A percentile compares a stretch with the other conserved stretches of the same genome.
These are phyloP conservation scores for Heracleum sosnowskyi DNA, from an alignment of 129 eudicot species.

Conservation along the genomic window DNA sequence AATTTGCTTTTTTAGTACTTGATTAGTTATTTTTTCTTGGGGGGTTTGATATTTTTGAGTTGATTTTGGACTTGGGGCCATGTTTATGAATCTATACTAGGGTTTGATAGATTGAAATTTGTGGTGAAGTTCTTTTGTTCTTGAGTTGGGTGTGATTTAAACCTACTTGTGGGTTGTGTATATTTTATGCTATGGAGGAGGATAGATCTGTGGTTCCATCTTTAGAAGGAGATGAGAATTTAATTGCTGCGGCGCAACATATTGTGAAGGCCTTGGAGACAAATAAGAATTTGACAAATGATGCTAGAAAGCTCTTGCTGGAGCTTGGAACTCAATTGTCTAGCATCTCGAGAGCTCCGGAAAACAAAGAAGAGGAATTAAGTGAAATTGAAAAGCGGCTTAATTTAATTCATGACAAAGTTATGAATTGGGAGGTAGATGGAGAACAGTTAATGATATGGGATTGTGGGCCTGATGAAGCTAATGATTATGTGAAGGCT, in stretches of 20 bases:
- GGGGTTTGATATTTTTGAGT: slow-evolving; percentile 6
- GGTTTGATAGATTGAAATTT: not conserved
- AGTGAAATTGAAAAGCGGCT: slow-evolving; percentile 45
- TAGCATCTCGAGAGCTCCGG: slow-evolving; percentile 25
- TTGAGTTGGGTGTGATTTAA: not conserved
- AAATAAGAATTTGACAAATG: slow-evolving; percentile 41
- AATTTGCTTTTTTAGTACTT: slow-evolving; percentile 1
- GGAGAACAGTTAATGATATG: slow-evolving; percentile 56
- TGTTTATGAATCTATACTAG: slow-evolving; percentile 10
- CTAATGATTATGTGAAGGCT: slow-evolving; percentile 58
- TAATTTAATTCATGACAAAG: slow-evolving; percentile 50
- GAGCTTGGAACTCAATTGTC: slow-evolving; percentile 60
- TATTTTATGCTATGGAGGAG: slow-evolving; percentile 49
- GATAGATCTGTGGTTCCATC: slow-evolving; percentile 27
- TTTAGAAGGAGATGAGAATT: slow-evolving; percentile 58
- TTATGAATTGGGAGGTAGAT: slow-evolving; percentile 56
- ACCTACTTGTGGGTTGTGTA: not conserved
- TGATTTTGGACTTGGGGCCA: not conserved
- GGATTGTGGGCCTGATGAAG: slow-evolving; percentile 77
- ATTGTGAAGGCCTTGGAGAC: slow-evolving; percentile 61
- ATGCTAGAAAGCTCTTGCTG: slow-evolving; percentile 52
- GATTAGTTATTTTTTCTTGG: slow-evolving; percentile 9
- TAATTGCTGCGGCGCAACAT: slow-evolving; percentile 63
- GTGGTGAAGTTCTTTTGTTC: not conserved
- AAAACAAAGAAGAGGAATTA: slow-evolving; percentile 24